phyloP scores from a whole-genome alignment of 805 yeast species.

The Saccharomycodes ludwigii region DNA sequence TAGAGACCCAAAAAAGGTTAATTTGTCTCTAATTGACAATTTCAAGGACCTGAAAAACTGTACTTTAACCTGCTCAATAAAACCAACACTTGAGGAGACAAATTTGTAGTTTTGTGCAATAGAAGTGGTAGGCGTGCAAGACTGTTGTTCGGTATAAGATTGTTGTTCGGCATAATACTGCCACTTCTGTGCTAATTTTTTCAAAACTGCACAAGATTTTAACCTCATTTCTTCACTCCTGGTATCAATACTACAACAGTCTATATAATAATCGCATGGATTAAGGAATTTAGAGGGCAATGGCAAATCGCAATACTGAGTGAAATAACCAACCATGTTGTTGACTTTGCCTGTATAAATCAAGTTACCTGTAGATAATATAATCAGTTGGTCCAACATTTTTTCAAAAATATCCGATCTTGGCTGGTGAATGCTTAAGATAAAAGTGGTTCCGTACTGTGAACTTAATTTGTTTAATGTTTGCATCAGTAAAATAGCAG shows the following conservation, averaged over 20 bases:
- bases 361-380: constrained; percentile 53
- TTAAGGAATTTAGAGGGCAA: constrained; percentile 27
- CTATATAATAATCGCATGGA: constrained; percentile 52
- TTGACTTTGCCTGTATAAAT: constrained; percentile 36
- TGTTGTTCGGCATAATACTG: background rate
- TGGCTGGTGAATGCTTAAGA: constrained; percentile 77
- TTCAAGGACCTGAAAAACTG: constrained; percentile 33
- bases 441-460: constrained; percentile 52
- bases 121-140: too few relatives aligned
- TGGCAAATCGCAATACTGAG: constrained; percentile 34
- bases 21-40: constrained; percentile 38
- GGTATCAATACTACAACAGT: constrained; percentile 43
- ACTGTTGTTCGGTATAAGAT: background rate
- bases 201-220: background rate
- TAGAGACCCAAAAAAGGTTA: constrained; percentile 33
- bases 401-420: constrained; percentile 55
- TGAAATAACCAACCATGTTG: constrained; percentile 37
- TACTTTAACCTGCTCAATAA: constrained; percentile 30
- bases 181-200: background rate
- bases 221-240: constrained; percentile 13
- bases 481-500: constrained; percentile 52
- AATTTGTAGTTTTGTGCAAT: too few relatives aligned
- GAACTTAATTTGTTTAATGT: constrained; percentile 47
- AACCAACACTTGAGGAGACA: constrained; percentile 26
- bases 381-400: constrained; percentile 53